phyloP scores from a whole-genome alignment of 164 flowering plant species.

The Tinospora cordifolia region DNA sequence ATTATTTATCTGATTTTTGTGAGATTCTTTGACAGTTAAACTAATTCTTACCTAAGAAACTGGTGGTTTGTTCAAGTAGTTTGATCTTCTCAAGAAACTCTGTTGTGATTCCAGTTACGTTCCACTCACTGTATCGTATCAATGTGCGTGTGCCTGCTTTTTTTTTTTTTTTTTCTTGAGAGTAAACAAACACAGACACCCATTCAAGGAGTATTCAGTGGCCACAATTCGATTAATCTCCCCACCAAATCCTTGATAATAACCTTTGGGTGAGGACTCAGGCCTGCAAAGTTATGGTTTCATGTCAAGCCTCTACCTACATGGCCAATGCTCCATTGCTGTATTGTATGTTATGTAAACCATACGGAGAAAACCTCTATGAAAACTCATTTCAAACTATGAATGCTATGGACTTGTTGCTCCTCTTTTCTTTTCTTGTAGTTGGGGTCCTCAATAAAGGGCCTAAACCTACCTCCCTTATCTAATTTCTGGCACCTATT shows the following conservation, averaged over 20 bases:
- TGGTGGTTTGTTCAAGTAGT: neutral
- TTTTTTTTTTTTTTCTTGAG: too few species aligned
- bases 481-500: neutral
- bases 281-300: too few species aligned
- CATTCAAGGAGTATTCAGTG: too few species aligned
- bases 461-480: neutral
- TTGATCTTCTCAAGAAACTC: neutral
- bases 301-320: too few species aligned
- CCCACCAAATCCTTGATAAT: too few species aligned
- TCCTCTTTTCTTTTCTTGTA: neutral
- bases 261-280: too few species aligned
- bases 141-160: too few species aligned
- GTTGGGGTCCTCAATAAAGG: neutral
- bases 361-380: neutral
- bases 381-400: neutral
- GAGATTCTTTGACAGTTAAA: neutral
- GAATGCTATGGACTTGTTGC: neutral
- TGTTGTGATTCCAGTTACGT: neutral
- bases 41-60: neutral
- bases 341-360: neutral
- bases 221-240: too few species aligned
- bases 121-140: neutral
- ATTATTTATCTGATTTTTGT: neutral
- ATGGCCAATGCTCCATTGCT: too few species aligned
- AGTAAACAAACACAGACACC: too few species aligned